Base-by-base conservation (phyloP, 2,329 filamentous ascomycete genomes). In the Aspergillus piperis region DNA sequence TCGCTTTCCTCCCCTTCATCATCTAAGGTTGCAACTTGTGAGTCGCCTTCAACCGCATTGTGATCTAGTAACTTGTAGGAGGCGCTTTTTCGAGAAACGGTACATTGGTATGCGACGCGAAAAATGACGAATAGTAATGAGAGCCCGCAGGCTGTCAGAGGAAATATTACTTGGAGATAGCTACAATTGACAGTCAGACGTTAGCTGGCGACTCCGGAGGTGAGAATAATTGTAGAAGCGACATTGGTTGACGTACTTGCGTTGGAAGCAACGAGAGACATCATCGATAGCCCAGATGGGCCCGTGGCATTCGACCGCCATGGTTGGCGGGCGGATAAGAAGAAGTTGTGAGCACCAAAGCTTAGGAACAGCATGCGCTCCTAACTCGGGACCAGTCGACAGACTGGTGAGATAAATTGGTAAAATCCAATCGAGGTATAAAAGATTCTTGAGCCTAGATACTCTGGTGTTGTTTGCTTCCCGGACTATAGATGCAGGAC, bases 91-190 rank as follows among this genome's bases (percentile, higher is more conserved):
- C 82, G 84, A 74, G 81, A 80, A 66, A 80, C 78, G 64, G 83
- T 74, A 63, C 81, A 80, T 59, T 83, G 83, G 61, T 81, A 80
- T 64, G 86, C 74, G 67, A 83, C 79, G 71, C 88, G 86, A 67
- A 83, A 72, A 19, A 83, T 67, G 59, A 96, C 84, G 67, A 87
- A 82, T 55, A 90, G 73, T 66, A 93, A 74, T 6, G 95, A 98
- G 25, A 90, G 68, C 64, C 78, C 83, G 75, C 92, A 86, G 60
- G 89, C 82, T 62, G 88, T 78, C 62, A 95, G 80, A 57, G 95
- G 95, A 57, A 98, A 83, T 50, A 96, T 81, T 62, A 91, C 86
- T 76, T 91, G 88, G 57, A 96, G 84, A 75, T 90, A 93, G 75
- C 91, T 94, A 56, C 5, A 38, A 57, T 49, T 17, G 48, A 30